Evolutionary conservation across 371 early-diverging fungal genomes (phyloP).

Genomic region (Syncephalastrum contaminatum): DNA sequence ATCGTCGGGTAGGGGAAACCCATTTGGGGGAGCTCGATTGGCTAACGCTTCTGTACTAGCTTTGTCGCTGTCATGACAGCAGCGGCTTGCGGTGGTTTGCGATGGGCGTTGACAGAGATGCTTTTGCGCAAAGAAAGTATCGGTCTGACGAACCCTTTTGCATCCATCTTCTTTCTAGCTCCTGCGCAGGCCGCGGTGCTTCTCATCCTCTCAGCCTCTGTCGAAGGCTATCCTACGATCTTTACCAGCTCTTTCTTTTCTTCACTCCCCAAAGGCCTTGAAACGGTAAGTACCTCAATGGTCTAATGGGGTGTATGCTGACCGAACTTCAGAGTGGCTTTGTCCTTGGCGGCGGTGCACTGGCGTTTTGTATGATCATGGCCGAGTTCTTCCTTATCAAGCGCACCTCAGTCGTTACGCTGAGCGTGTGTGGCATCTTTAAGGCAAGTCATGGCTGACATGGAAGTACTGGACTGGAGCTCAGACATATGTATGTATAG

Average conservation of each 20-base stretch:
- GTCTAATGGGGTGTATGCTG: not conserved
- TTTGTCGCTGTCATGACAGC: conserved; percentile 71
- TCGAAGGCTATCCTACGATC: conserved; percentile 63
- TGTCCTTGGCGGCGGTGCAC: conserved; percentile 66
- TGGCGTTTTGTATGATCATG: conserved; percentile 89
- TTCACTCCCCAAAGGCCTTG: conserved; percentile 29
- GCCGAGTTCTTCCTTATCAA: conserved; percentile 87
- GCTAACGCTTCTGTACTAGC: conserved; percentile 7
- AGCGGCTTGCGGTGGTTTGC: conserved; percentile 80
- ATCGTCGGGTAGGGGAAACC: conserved; percentile 49
- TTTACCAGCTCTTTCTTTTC: conserved; percentile 52
- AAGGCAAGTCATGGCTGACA: conserved; percentile 46
- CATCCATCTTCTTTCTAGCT: conserved; percentile 70
- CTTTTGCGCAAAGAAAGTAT: conserved; percentile 70
- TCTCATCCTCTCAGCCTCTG: conserved; percentile 57
- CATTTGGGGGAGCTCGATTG: too few relatives aligned
- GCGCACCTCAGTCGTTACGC: conserved; percentile 84
- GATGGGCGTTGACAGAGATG: conserved; percentile 89
- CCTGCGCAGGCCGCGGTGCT: conserved; percentile 75
- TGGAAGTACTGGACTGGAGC: not conserved
- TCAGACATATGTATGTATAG: conserved; percentile 13
- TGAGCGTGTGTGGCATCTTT: conserved; percentile 90
- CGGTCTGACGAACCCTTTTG: conserved; percentile 84
- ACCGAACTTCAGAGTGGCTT: conserved; percentile 22
- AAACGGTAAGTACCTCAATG: conserved; percentile 30